Evolutionary conservation across 2,329 filamentous ascomycete species (phyloP).

Genomic region (Rhinocladiella similis): DNA sequence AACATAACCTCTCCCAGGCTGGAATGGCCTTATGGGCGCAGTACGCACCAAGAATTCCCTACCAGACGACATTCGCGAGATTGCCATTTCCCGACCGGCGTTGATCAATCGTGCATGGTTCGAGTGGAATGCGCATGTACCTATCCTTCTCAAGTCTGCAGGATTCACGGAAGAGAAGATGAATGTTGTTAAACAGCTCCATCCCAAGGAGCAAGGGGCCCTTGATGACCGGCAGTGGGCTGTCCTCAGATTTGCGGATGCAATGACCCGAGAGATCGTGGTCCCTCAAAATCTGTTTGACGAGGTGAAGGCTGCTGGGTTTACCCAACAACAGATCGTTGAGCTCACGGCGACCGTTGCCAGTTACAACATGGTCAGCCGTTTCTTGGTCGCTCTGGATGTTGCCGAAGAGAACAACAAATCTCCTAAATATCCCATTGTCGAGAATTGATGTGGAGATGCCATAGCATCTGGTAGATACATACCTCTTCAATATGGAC

Average conservation of each 20-base stretch:
- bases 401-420: conserved; percentile 50
- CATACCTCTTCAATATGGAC: too few relatives aligned
- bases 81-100: conserved; percentile 79
- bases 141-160: conserved; percentile 62
- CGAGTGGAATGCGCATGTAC: conserved; percentile 79
- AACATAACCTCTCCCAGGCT: conserved; percentile 35
- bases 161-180: conserved; percentile 55
- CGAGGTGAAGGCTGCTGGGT: conserved; percentile 55
- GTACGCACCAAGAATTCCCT: conserved; percentile 56
- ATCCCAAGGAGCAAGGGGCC: conserved; percentile 38
- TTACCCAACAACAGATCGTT: conserved; percentile 72
- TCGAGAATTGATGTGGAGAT: background rate
- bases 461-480: background rate
- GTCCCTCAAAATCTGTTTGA: conserved; percentile 70
- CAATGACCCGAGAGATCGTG: conserved; percentile 74
- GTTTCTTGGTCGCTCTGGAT: conserved; percentile 81
- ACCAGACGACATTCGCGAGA: conserved; percentile 61
- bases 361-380: conserved; percentile 85
- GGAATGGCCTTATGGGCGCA: conserved; percentile 58
- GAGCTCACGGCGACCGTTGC: conserved; percentile 83
- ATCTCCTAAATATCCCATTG: conserved; percentile 22
- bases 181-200: conserved; percentile 46
- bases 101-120: conserved; percentile 80
- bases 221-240: conserved; percentile 56
- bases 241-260: conserved; percentile 73